Evolutionary conservation across 371 early-diverging fungal species (phyloP).

Genomic region (Mucor plumbeus): DNA sequence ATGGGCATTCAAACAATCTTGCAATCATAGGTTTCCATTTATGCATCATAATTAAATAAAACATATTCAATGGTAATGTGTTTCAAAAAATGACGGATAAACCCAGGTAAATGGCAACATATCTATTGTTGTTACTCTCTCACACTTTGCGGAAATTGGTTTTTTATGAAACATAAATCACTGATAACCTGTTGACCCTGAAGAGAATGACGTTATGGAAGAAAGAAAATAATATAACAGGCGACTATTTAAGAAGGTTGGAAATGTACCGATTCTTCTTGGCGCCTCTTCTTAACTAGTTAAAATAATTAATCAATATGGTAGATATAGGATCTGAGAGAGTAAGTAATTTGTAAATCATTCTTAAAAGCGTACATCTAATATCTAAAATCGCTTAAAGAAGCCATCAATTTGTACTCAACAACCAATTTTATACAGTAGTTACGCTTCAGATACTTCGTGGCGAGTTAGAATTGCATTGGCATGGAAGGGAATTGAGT

Average conservation of each 20-base stretch:
- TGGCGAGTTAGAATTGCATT: slow-evolving; percentile 83
- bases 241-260: background rate
- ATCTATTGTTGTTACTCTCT: background rate
- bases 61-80: background rate
- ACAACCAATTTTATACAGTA: slow-evolving; percentile 70
- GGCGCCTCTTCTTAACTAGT: background rate
- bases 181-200: background rate
- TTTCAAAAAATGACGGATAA: background rate
- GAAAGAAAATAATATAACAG: background rate
- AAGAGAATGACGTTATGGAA: slow-evolving; percentile 4
- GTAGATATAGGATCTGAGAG: background rate
- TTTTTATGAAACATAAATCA: background rate
- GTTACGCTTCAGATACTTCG: slow-evolving; percentile 79
- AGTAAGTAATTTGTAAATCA: background rate
- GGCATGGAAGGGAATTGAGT: slow-evolving; percentile 64
- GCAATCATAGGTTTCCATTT: no score
- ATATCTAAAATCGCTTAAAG: background rate
- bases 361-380: background rate
- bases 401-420: background rate
- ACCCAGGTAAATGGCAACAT: background rate
- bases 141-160: background rate
- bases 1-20: no score
- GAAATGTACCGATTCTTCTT: background rate
- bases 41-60: background rate
- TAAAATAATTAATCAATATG: background rate